phyloP scores from a whole-genome alignment of 257 asterid species.

The Scutellaria baicalensis region DNA sequence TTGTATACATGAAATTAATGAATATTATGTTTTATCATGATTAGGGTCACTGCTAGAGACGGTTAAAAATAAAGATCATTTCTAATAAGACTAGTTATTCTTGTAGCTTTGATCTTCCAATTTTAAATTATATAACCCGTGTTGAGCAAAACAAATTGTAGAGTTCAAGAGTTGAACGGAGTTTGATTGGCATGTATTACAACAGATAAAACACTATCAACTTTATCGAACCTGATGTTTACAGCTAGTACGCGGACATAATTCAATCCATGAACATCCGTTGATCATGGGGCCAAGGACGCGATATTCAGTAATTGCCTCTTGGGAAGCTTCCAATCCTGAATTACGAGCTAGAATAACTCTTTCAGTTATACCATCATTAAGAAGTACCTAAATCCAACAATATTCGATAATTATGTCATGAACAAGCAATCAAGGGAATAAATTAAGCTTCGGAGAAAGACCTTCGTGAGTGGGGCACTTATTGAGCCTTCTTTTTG shows the following conservation, averaged over 20 bases:
- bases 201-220: not conserved
- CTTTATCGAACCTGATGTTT: constrained; percentile 72
- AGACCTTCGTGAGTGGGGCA: constrained; percentile 82
- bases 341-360: constrained; percentile 69
- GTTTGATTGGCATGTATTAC: not conserved
- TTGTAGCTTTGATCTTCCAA: not conserved
- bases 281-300: constrained; percentile 88
- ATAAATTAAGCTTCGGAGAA: not conserved
- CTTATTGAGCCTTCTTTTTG: constrained; percentile 73
- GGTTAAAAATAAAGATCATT: not conserved
- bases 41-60: not conserved
- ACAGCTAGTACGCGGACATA: constrained; percentile 67
- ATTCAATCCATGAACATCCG: constrained; percentile 94
- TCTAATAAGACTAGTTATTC: not conserved
- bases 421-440: not conserved
- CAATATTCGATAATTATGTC: not conserved
- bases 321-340: constrained; percentile 78
- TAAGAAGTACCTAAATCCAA: constrained; percentile 60
- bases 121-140: not conserved
- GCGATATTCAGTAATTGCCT: constrained; percentile 79
- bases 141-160: not conserved
- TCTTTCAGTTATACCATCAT: constrained; percentile 80
- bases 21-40: not conserved
- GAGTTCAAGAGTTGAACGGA: not conserved
- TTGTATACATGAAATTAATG: not conserved